A percentile compares a stretch with the other conserved stretches of the same genome.
Conservation (phyloP, 495 filamentous ascomycete genomes). For the Xylaria bambusicola region DNA sequence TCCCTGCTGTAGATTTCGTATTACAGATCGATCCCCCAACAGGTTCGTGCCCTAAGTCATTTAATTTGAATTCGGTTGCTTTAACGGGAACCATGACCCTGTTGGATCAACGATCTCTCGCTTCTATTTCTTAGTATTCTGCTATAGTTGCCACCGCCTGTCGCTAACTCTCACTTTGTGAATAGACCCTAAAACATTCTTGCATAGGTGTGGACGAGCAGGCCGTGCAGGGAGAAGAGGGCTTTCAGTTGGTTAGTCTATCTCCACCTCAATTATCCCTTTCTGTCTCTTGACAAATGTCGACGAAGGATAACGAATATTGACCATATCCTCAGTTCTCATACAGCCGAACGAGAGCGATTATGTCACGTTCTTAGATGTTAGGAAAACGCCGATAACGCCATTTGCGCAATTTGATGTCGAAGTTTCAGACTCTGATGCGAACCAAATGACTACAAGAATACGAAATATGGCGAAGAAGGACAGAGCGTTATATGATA, state of each 20-base stretch:
- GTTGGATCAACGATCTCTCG: background rate
- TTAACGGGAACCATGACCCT: too few relatives aligned
- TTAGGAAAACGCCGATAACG: conserved; percentile 84
- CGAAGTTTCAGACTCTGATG: conserved; percentile 57
- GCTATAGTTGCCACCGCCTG: too few relatives aligned
- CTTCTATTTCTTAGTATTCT: background rate
- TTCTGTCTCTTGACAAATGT: background rate
- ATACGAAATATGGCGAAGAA: conserved; percentile 63
- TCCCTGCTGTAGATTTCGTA: conserved; percentile 92
- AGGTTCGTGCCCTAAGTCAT: background rate
- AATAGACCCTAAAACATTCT: conserved; percentile 88
- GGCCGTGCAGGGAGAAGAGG: conserved; percentile 86
- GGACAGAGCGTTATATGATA: conserved; percentile 85
- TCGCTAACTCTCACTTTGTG: background rate
- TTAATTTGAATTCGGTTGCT: too few relatives aligned
- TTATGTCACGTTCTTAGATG: conserved; percentile 82
- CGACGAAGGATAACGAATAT: background rate
- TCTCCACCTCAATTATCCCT: background rate
- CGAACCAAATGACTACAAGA: conserved; percentile 47
- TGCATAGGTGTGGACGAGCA: conserved; percentile 91
- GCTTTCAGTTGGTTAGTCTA: conserved; percentile 59
- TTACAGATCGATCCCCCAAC: conserved; percentile 85
- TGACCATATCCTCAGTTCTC: conserved; percentile 50
- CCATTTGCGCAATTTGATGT: conserved; percentile 55
- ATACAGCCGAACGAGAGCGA: conserved; percentile 86